phyloP scores from a whole-genome alignment of 257 asterid species.

The Voacanga thouarsii region DNA sequence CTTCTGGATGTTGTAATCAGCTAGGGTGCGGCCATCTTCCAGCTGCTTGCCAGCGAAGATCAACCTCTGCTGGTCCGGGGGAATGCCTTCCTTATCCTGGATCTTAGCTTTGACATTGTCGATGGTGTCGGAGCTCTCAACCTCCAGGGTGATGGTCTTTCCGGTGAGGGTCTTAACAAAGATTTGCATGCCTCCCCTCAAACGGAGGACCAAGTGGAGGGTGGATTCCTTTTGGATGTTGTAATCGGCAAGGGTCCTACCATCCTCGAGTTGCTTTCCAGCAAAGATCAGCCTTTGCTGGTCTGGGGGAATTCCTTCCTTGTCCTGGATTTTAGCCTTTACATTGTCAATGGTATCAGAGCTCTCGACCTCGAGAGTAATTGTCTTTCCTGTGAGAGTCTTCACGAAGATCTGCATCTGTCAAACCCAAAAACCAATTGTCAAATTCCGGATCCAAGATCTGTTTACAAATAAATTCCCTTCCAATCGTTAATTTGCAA shows the following conservation, averaged over 20 bases:
- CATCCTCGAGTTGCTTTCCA: slow-evolving; percentile 14
- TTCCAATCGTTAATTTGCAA: background rate
- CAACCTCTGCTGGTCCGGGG: slow-evolving; percentile 42
- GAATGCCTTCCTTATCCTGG: slow-evolving; percentile 39
- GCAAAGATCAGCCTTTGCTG: slow-evolving; percentile 25
- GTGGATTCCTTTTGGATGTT: slow-evolving; percentile 21
- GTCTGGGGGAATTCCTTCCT: slow-evolving; percentile 22
- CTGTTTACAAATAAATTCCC: no score
- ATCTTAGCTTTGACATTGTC: slow-evolving; percentile 39
- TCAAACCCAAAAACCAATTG: background rate
- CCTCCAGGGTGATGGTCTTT: slow-evolving; percentile 36
- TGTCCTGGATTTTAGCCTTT: slow-evolving; percentile 34
- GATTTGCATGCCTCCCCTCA: slow-evolving; percentile 34
- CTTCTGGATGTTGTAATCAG: slow-evolving; percentile 40
- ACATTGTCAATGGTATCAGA: slow-evolving; percentile 47
- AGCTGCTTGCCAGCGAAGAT: slow-evolving; percentile 37
- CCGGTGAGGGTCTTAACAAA: slow-evolving; percentile 41
- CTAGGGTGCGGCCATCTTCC: slow-evolving; percentile 35
- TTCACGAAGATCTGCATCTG: slow-evolving; percentile 74
- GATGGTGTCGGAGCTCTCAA: slow-evolving; percentile 35
- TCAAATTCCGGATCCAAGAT: background rate
- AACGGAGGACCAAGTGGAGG: slow-evolving; percentile 20
- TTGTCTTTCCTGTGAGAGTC: slow-evolving; percentile 51
- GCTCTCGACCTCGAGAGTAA: slow-evolving; percentile 41
- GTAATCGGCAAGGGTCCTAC: slow-evolving; percentile 18